phyloP scores from a whole-genome alignment of 169 alveolate species.

The Eimeria tenella region DNA sequence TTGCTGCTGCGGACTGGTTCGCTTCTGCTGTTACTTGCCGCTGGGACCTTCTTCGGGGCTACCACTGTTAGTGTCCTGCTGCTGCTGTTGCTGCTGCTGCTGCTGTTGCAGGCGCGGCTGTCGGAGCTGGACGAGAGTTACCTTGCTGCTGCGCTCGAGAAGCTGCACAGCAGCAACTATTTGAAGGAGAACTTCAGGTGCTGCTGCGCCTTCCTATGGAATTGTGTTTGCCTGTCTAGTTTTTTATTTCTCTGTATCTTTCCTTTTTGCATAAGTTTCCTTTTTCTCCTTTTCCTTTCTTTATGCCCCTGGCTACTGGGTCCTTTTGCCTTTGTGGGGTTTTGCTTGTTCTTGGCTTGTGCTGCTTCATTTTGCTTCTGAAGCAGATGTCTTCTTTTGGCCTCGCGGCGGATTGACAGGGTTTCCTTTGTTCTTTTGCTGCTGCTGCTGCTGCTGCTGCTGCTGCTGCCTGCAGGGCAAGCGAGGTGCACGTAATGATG shows the following conservation, averaged over 20 bases:
- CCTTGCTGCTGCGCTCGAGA: conserved; percentile 17
- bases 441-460: conserved; percentile 15
- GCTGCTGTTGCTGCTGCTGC: conserved; percentile 20
- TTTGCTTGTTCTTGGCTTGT: neutral
- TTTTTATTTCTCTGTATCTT: neutral
- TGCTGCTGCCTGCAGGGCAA: conserved; percentile 53
- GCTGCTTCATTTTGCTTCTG: neutral
- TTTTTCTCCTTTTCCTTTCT: neutral
- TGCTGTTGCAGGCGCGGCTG: conserved; percentile 51
- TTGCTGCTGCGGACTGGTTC: neutral
- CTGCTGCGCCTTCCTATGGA: neutral
- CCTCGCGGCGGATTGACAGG: neutral
- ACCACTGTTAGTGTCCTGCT: neutral
- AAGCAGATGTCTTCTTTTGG: neutral
- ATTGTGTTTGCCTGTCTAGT: neutral
- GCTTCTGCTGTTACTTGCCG: conserved; percentile 36
- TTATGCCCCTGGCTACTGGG: neutral
- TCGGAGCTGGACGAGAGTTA: conserved; percentile 9
- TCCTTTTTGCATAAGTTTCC: neutral
- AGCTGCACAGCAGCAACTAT: conserved; percentile 23
- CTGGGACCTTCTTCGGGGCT: neutral
- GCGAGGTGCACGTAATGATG: conserved; percentile 69
- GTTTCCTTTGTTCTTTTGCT: neutral
- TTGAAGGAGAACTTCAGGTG: conserved; percentile 35
- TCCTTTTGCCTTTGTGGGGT: neutral